Percentiles rank a stretch among this genome's conserved stretches.
These are phyloP conservation scores for Mikania micrantha DNA, from an alignment of 129 eudicot species.

Conservation along the genomic window DNA sequence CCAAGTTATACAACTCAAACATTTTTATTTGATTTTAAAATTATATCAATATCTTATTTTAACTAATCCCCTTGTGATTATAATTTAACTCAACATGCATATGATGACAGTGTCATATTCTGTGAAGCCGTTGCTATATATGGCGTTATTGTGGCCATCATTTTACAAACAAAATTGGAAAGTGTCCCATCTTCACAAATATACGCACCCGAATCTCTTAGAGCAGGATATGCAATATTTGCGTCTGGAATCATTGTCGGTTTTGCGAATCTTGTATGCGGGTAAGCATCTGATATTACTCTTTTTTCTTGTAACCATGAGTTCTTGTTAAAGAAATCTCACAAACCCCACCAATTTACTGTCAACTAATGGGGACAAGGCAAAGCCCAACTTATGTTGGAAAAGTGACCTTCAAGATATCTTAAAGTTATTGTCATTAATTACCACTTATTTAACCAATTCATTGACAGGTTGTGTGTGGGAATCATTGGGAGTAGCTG, in stretches of 20 bases:
- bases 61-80: not conserved
- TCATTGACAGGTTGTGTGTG: slow-evolving; percentile 56
- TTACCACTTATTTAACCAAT: not conserved
- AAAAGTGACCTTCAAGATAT: not conserved
- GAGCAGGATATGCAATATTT: slow-evolving; percentile 96
- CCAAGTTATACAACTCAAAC: not conserved
- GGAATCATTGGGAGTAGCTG: slow-evolving; percentile 95
- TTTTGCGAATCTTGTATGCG: slow-evolving; percentile 94
- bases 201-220: slow-evolving; percentile 66
- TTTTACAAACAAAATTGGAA: slow-evolving; percentile 85
- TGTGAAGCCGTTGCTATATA: slow-evolving; percentile 98
- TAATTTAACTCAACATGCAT: slow-evolving; percentile 4
- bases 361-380: not conserved
- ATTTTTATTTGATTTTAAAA: not conserved
- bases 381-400: too few species aligned
- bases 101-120: slow-evolving; percentile 67
- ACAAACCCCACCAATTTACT: not conserved
- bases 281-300: slow-evolving; percentile 31
- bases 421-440: not conserved
- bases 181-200: slow-evolving; percentile 73
- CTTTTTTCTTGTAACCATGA: not conserved
- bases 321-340: not conserved
- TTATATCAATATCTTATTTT: not conserved
- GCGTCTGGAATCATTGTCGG: slow-evolving; percentile 95
- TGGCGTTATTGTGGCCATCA: slow-evolving; percentile 89